These are phyloP conservation scores for Omphalotus guepiniiformis DNA, from an alignment of 768 basidiomycete species.

Conservation along the genomic window DNA sequence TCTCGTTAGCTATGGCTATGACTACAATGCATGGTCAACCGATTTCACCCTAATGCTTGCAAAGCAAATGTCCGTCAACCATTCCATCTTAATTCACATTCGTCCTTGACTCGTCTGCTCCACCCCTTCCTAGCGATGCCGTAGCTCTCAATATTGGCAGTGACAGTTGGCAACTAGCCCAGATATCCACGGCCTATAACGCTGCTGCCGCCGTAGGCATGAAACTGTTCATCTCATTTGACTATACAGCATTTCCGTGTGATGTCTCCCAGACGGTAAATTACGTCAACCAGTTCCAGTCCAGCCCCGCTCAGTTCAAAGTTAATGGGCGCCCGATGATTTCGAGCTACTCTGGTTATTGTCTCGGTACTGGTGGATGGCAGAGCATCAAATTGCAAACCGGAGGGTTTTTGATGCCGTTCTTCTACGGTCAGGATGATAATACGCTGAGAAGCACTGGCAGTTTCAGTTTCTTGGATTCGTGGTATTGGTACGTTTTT, in stretches of 20 bases:
- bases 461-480: slow-evolving; percentile 43
- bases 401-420: slow-evolving; percentile 42
- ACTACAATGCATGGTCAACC: slow-evolving; percentile 32
- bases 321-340: slow-evolving; percentile 3
- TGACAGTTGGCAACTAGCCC: slow-evolving; percentile 46
- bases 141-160: slow-evolving; percentile 61
- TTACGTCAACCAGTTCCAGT: not conserved
- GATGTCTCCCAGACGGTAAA: slow-evolving; percentile 21
- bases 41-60: slow-evolving; percentile 39
- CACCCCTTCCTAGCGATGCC: slow-evolving; percentile 44
- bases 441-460: slow-evolving; percentile 24
- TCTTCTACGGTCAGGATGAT: slow-evolving; percentile 50
- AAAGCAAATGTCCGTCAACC: slow-evolving; percentile 34
- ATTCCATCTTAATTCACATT: not conserved
- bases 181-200: slow-evolving; percentile 45
- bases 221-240: slow-evolving; percentile 56
- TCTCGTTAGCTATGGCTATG: slow-evolving; percentile 33
- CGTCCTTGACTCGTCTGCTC: slow-evolving; percentile 9
- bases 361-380: slow-evolving; percentile 4
- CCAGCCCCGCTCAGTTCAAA: not conserved
- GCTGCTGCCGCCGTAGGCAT: slow-evolving; percentile 36
- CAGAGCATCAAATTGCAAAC: slow-evolving; percentile 38
- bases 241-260: slow-evolving; percentile 51
- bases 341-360: not conserved
- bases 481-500: slow-evolving; percentile 41